phyloP scores from a whole-genome alignment of 257 asterid species.

The Jaltomata sinuosa region DNA sequence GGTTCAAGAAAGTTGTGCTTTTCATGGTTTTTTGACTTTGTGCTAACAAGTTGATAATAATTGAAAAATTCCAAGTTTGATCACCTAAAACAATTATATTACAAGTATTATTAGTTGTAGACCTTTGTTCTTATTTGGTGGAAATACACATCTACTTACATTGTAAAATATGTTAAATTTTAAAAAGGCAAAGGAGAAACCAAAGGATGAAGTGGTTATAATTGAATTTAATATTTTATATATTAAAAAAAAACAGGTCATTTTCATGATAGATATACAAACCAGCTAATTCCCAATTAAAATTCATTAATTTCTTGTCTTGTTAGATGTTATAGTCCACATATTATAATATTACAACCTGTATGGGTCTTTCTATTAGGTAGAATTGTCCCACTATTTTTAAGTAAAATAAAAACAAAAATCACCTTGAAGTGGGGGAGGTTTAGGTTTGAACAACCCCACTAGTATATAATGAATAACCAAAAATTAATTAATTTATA shows the following conservation, averaged over 20 bases:
- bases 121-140: neutral
- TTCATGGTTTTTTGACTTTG: neutral
- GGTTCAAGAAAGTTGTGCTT: neutral
- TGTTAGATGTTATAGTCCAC: neutral
- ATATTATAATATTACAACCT: neutral
- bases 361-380: neutral
- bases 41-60: neutral
- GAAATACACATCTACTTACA: neutral
- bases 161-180: neutral
- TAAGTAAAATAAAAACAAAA: neutral
- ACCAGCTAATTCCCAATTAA: neutral
- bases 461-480: neutral
- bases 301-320: neutral
- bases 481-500: neutral
- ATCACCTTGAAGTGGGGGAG: neutral
- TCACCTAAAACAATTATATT: slow-evolving; percentile 9
- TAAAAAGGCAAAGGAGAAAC: neutral
- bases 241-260: neutral
- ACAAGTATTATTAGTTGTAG: neutral
- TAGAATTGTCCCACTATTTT: neutral
- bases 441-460: neutral
- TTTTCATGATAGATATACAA: neutral
- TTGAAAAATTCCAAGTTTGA: neutral
- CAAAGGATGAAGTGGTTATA: neutral
- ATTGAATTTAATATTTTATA: neutral